These are phyloP conservation scores for Clavispora asparagi DNA, from an alignment of 805 yeast species.

Conservation along the genomic window DNA sequence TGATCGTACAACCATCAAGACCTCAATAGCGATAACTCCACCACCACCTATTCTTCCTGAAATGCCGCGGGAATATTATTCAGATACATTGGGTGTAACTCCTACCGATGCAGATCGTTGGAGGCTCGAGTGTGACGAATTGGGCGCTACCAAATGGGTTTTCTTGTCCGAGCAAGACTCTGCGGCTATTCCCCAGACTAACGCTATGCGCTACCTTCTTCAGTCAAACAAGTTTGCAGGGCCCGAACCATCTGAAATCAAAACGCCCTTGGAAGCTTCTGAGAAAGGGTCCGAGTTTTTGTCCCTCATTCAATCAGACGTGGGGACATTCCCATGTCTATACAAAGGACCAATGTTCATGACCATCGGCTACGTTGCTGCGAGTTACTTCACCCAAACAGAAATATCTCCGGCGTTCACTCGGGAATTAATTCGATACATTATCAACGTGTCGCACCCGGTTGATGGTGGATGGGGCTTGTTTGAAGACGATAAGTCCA, in stretches of 20 bases:
- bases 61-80: conserved; percentile 34
- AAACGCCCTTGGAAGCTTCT: conserved; percentile 56
- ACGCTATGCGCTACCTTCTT: conserved; percentile 52
- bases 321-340: conserved; percentile 88
- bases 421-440: conserved; percentile 73
- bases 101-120: conserved; percentile 67
- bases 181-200: conserved; percentile 44
- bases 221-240: conserved; percentile 32
- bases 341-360: conserved; percentile 98
- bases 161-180: conserved; percentile 43
- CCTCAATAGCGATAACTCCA: neutral
- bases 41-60: neutral
- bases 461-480: conserved; percentile 99
- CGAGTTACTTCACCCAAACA: conserved; percentile 62
- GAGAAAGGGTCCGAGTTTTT: conserved; percentile 71
- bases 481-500: conserved; percentile 86
- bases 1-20: neutral
- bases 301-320: conserved; percentile 55
- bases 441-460: conserved; percentile 91
- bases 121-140: conserved; percentile 64
- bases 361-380: conserved; percentile 82
- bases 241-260: conserved; percentile 36
- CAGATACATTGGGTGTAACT: conserved; percentile 66
- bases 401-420: conserved; percentile 62
- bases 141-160: conserved; percentile 83